Percentiles rank a stretch among this genome's conserved stretches.
Conservation (phyloP, 768 basidiomycete species). For the Strobilomyces confusus region DNA sequence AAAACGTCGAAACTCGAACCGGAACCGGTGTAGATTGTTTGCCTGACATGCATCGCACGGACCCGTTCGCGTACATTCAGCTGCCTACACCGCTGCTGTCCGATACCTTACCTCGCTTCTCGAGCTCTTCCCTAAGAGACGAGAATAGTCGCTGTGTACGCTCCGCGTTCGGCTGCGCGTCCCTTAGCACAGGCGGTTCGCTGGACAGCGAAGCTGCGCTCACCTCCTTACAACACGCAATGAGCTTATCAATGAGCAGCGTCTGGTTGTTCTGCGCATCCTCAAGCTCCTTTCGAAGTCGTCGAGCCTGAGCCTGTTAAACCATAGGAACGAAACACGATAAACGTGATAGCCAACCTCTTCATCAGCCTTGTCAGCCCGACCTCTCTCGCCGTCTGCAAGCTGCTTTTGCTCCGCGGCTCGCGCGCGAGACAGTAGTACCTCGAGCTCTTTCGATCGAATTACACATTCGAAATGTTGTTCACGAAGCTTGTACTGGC, state of each 20-base stretch:
- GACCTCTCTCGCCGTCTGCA: constrained; percentile 67
- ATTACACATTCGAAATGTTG: constrained; percentile 91
- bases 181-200: constrained; percentile 11
- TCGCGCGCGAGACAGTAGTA: constrained; percentile 80
- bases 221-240: constrained; percentile 86
- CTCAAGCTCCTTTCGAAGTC: constrained; percentile 72
- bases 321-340: neutral
- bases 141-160: constrained; percentile 77
- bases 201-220: constrained; percentile 23
- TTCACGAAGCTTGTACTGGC: constrained; percentile 87
- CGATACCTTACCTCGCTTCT: constrained; percentile 56
- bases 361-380: constrained; percentile 66
- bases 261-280: constrained; percentile 77
- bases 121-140: constrained; percentile 78
- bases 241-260: constrained; percentile 77
- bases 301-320: constrained; percentile 46
- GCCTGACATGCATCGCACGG: constrained; percentile 14
- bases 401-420: constrained; percentile 85
- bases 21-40: constrained; percentile 11
- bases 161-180: constrained; percentile 69
- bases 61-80: constrained; percentile 27
- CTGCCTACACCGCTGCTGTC: constrained; percentile 44
- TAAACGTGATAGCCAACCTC: constrained; percentile 50
- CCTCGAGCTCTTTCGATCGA: constrained; percentile 88
- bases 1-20: constrained; percentile 14